These are phyloP conservation scores for Aciculosporium take DNA, from an alignment of 2,329 filamentous ascomycete species.

Conservation along the genomic window DNA sequence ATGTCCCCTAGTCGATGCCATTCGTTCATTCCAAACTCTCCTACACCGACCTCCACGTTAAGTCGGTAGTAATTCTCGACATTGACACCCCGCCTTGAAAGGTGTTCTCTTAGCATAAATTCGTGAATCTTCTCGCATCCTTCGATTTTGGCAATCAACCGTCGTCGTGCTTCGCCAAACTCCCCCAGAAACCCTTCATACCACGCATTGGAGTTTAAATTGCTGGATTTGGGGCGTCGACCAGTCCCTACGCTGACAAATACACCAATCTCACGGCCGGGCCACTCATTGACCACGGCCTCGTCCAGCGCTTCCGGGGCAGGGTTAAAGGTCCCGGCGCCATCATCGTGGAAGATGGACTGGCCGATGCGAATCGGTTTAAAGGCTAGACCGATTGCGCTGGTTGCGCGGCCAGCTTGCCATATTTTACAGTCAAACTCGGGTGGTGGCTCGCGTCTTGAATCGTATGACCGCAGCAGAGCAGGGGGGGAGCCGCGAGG, in stretches of 20 bases:
- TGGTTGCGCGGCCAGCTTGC: conserved; percentile 93
- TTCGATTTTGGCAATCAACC: conserved; percentile 83
- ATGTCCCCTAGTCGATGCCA: conserved; percentile 92
- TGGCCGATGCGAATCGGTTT: conserved; percentile 92
- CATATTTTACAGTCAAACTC: conserved; percentile 93
- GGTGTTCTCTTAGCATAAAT: conserved; percentile 66
- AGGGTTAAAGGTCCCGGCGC: conserved; percentile 82
- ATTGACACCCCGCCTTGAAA: conserved; percentile 65
- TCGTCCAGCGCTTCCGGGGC: conserved; percentile 77
- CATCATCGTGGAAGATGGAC: conserved; percentile 87
- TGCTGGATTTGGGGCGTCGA: conserved; percentile 52
- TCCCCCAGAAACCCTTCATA: conserved; percentile 89
- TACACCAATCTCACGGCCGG: conserved; percentile 78
- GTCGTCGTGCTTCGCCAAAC: conserved; percentile 77
- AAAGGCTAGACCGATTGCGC: conserved; percentile 80
- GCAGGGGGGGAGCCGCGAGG: conserved; percentile 52
- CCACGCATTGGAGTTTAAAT: conserved; percentile 66
- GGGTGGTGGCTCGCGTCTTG: conserved; percentile 74
- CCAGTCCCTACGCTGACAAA: conserved; percentile 93
- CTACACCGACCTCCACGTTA: conserved; percentile 93
- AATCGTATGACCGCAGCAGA: conserved; percentile 86
- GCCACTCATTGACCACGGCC: conserved; percentile 86
- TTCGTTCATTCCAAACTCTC: conserved; percentile 97
- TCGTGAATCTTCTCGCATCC: conserved; percentile 85
- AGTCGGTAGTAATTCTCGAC: conserved; percentile 85